Percentiles rank a stretch among this genome's conserved stretches.
Evolutionary conservation across 83 land plant genomes (phyloP).

Genomic region (Isoetes engelmannii): DNA sequence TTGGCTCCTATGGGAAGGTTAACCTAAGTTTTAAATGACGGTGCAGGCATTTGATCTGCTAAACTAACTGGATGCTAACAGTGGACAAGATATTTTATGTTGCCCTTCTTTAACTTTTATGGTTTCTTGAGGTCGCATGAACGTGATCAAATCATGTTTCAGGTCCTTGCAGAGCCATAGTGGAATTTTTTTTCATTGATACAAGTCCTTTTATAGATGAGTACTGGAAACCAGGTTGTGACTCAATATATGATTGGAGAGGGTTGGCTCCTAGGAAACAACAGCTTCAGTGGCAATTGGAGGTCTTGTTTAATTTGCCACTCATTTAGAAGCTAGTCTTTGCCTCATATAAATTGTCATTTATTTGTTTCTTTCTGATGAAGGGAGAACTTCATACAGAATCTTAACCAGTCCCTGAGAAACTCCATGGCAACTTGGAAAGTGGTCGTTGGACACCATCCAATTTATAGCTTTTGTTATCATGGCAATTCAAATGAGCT

Average conservation of each 20-base stretch:
- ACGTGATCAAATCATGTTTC: background rate
- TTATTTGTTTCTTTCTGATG: too few relatives aligned
- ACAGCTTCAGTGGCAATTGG: constrained; percentile 42
- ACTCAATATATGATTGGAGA: constrained; percentile 63
- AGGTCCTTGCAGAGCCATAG: constrained; percentile 11
- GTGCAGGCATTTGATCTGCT: too few relatives aligned
- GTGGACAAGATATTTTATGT: too few relatives aligned
- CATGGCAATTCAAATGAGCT: constrained; percentile 73
- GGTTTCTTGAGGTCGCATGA: too few relatives aligned
- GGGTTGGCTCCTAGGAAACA: constrained; percentile 43
- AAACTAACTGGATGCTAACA: too few relatives aligned
- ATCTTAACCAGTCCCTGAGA: constrained; percentile 46
- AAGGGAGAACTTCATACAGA: constrained; percentile 26
- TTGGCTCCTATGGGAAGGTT: too few relatives aligned
- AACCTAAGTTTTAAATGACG: too few relatives aligned
- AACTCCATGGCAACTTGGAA: constrained; percentile 76
- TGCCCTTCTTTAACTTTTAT: too few relatives aligned
- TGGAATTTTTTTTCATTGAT: constrained; percentile 73
- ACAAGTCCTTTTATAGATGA: constrained; percentile 68
- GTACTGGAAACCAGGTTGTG: constrained; percentile 42
- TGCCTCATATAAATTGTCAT: too few relatives aligned
- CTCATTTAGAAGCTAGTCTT: too few relatives aligned
- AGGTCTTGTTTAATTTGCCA: constrained; percentile 32
- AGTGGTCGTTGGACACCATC: constrained; percentile 85
- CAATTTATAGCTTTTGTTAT: constrained; percentile 66